phyloP scores from a whole-genome alignment of 805 yeast species.

The Schizosaccharomyces octosporus region DNA sequence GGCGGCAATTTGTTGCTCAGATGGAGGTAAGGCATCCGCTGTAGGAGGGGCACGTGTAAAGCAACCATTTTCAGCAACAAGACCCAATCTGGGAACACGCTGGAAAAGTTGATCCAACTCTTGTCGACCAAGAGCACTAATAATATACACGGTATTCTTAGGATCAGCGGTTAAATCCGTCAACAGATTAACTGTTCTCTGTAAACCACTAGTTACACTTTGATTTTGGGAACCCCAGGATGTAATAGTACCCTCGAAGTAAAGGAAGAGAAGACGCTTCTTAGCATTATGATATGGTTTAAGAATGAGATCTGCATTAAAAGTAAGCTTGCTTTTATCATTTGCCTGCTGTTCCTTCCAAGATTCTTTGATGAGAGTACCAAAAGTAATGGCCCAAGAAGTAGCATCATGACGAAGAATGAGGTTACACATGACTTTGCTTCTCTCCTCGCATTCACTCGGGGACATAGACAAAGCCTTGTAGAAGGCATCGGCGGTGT shows the following conservation, averaged over 20 bases:
- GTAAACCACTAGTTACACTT: slow-evolving; percentile 15
- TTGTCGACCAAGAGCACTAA: slow-evolving; percentile 36
- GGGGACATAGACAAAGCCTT: slow-evolving; percentile 38
- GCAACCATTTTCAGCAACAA: slow-evolving; percentile 81
- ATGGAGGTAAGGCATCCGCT: neutral
- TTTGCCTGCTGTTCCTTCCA: slow-evolving; percentile 22
- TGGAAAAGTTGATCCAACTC: slow-evolving; percentile 47
- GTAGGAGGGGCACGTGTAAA: slow-evolving; percentile 23
- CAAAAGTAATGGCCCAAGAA: slow-evolving; percentile 42
- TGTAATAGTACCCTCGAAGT: slow-evolving; percentile 20
- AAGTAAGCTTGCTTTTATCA: neutral
- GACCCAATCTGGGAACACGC: slow-evolving; percentile 44
- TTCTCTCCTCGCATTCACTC: slow-evolving; percentile 32
- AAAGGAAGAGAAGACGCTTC: slow-evolving; percentile 27
- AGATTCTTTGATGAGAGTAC: slow-evolving; percentile 25
- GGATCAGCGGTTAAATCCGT: slow-evolving; percentile 34
- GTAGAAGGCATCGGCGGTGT: slow-evolving; percentile 37
- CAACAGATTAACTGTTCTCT: slow-evolving; percentile 32
- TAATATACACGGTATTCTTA: slow-evolving; percentile 42
- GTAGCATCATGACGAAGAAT: slow-evolving; percentile 46
- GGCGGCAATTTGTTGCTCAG: neutral
- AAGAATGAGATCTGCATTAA: neutral
- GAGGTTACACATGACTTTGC: slow-evolving; percentile 35
- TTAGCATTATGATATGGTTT: slow-evolving; percentile 10
- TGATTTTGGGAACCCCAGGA: slow-evolving; percentile 5